Percentiles rank a stretch among this genome's conserved stretches.
Evolutionary conservation across 1,284 basidiomycete genomes (phyloP).

Genomic region (Taiwanofungus camphoratus): DNA sequence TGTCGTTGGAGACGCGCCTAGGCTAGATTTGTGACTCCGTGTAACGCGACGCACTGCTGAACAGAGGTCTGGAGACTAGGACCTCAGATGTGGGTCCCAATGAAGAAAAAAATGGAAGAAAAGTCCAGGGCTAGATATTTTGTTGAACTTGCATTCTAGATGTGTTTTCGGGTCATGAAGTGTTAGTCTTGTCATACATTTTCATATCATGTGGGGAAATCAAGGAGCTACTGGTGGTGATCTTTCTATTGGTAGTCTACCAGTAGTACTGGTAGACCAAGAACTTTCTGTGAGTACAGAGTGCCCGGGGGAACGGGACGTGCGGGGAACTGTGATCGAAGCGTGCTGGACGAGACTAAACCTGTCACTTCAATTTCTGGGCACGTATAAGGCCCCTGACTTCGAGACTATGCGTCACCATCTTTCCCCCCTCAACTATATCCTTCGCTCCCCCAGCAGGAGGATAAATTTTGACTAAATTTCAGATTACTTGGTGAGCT

Average conservation of each 20-base stretch:
- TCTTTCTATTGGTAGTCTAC: too few relatives aligned
- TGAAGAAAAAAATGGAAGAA: too few relatives aligned
- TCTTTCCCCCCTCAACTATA: constrained; percentile 22
- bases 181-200: too few relatives aligned
- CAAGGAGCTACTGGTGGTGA: too few relatives aligned
- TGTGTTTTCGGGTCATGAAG: too few relatives aligned
- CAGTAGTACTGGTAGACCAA: too few relatives aligned
- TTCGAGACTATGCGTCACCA: constrained; percentile 22
- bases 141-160: too few relatives aligned
- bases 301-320: constrained; percentile 21
- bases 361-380: constrained; percentile 24
- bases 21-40: constrained; percentile 8
- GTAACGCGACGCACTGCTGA: constrained; percentile 11
- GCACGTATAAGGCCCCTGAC: constrained; percentile 28
- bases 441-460: constrained; percentile 14
- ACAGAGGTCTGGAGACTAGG: constrained; percentile 7
- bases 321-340: constrained; percentile 25
- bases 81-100: constrained; percentile 11
- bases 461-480: constrained; percentile 3
- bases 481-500: constrained; percentile 15
- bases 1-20: constrained; percentile 10
- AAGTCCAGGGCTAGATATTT: too few relatives aligned
- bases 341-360: constrained; percentile 23
- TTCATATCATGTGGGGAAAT: too few relatives aligned
- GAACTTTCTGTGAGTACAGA: too few relatives aligned